Base-by-base conservation (phyloP, 148 eudicot species). In the Persicaria maculosa region DNA sequence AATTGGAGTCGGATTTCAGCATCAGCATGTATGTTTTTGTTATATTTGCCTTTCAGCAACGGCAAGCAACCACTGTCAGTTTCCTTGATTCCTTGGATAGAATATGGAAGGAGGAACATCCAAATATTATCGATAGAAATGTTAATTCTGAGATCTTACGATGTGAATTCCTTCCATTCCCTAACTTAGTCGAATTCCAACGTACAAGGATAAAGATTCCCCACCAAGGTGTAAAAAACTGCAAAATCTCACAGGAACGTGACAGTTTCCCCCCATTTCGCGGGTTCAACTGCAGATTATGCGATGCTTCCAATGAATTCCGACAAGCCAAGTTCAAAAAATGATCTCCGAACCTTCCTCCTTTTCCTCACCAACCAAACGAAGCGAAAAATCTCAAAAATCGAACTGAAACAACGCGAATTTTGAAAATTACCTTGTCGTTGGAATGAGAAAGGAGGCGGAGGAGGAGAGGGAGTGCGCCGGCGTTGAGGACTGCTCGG, bases 401-500 rank as follows among this genome's bases (percentile, higher is more conserved):
- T 19, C 70, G 0, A 40, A 65, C 68, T 62, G 31, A 61, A 22
- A 31, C 68, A 9, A 25, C 15, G 31, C 31, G 7, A 25, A 65
- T 62, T 62, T 31, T 16, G 36, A 62, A 25, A 2, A 17, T 71
- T 57, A 87, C 97, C 97, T 94, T 94, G 6, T 61, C 79, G 46
- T 95, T 85, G 0, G 80, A 82, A 81, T 90, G 83, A 5, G 87
- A 81, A 59, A 95, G 48, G 9, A 95, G 90, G 25, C 77, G 50
- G 6, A 87, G 75, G 4, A 95, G 86, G 75, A 83, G 81, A 46
- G 85, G 79, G 69, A 95, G 79, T 68, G 96, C 96, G 69, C 96
- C 98, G 7, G 90, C 84, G 55, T 88, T 89, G 36, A 94, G 77
- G 8, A 94, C 98, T 4, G 97, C 98, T 83, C 76, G 75, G 20